Base-by-base conservation (phyloP, 148 eudicot genomes). In the Nyssa sinensis region DNA sequence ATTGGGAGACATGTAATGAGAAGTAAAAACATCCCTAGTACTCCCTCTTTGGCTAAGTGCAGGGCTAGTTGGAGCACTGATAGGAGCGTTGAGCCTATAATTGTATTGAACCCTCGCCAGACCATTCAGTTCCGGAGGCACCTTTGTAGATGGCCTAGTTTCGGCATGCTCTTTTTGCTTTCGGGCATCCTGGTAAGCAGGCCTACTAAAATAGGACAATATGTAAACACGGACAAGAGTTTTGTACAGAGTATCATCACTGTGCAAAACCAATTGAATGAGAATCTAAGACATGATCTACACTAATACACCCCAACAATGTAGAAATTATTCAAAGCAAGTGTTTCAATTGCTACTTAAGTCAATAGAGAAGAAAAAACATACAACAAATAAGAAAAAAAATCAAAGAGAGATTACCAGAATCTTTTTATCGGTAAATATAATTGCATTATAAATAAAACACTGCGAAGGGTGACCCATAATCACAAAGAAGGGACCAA, bases 51-150 rank as follows among this genome's bases (percentile, higher is more conserved):
- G 96, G 80, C 94, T 93, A 19, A 68, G 78, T 60, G 72, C 62
- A 24, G 86, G 73, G 51, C 82, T 89, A 14, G 72, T 64, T 27
- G 98, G 98, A 73, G 89, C 90, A 78, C 98, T 83, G 19, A 33
- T 47, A 34, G 81, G 81, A 59, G 69, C 62, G 69, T 80, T 85
- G 75, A 81, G 21, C 53, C 55, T 41, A 51, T 69, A 69, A 62
- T 70, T 74, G 2, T 81, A 80, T 61, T 70, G 83, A 30, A 66
- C 49, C 28, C 66, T 74, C 39, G 74, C 80, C 32, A 74, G 5
- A 11, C 59, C 41, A 23, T 35, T 75, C 39, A 62, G 75, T n/a
- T 69, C 78, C 19, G 70, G 74, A 2, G 76, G 74, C 51, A 71
- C 66, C 53, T 66, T 79, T 78, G 74, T 62, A 27, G 86, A 69